Evolutionary conservation across 2,329 filamentous ascomycete species (phyloP).

Genomic region (Didymella lethalis): DNA sequence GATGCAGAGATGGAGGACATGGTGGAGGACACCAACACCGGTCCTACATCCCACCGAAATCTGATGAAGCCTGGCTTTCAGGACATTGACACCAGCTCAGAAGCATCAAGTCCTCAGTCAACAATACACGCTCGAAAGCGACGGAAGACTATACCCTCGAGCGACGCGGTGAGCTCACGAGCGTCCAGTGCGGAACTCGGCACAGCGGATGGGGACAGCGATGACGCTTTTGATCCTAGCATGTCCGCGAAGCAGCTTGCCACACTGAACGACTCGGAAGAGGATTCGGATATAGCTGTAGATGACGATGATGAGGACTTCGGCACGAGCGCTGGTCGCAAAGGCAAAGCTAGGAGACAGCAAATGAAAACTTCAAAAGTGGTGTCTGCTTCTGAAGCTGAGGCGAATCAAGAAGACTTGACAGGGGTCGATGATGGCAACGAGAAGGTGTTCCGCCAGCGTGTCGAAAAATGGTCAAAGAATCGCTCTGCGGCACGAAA

Average conservation of each 20-base stretch:
- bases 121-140: slow-evolving; percentile 51
- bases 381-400: slow-evolving; percentile 25
- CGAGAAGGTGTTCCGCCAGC: slow-evolving; percentile 77
- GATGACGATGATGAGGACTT: slow-evolving; percentile 52
- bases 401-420: slow-evolving; percentile 60
- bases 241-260: slow-evolving; percentile 52
- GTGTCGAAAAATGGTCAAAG: slow-evolving; percentile 78
- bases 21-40: slow-evolving; percentile 54
- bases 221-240: slow-evolving; percentile 53
- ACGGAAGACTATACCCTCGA: slow-evolving; percentile 37
- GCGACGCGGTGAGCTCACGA: slow-evolving; percentile 23
- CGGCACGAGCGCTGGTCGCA: slow-evolving; percentile 35
- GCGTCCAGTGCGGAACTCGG: slow-evolving; percentile 30
- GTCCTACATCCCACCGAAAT: slow-evolving; percentile 57
- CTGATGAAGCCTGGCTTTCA: slow-evolving; percentile 59
- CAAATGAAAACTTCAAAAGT: slow-evolving; percentile 34
- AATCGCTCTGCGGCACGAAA: slow-evolving; percentile 67
- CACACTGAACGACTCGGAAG: slow-evolving; percentile 50
- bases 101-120: slow-evolving; percentile 41
- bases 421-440: slow-evolving; percentile 85
- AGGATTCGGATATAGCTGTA: slow-evolving; percentile 42
- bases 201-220: slow-evolving; percentile 47
- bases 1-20: slow-evolving; percentile 79
- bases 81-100: slow-evolving; percentile 40
- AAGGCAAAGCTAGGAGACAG: slow-evolving; percentile 49